Evolutionary conservation across 2,329 filamentous ascomycete genomes (phyloP), one percentile per base, ranked within the genome.

Genomic region (Tympanopsis confertula): DNA sequence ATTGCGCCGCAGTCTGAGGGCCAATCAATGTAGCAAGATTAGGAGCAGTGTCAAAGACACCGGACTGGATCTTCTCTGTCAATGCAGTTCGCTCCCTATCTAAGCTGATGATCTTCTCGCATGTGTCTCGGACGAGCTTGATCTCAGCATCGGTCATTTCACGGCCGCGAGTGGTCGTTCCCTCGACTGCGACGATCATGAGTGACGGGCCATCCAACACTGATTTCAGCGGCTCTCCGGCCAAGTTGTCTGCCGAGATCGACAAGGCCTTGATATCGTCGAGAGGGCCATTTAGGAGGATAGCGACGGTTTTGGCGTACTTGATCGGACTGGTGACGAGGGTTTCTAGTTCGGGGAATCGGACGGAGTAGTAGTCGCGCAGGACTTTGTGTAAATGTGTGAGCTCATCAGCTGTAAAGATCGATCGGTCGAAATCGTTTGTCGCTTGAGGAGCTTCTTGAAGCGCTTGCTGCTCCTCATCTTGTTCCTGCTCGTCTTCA

Each of bases 111-210:
- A 86, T 82, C 76, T 93, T 91, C 45, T 87, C 77, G 59, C 88
- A 95, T 5, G 87, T 89, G 38, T 74, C 70, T 19, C 82, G 63
- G 15, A 95, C 80, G 19, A 74, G 70, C 36, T 79, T 68, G 4
- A 96, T 68, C 56, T 94, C 86, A 4, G 75, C 65, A n/a, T 78
- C 67, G 3, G 72, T 74, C 59, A 98, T 77, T 36, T 86, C 75
- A 20, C 77, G 76, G 4, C 89, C 89, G 48, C 85, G 80, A 12
- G 87, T 91, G 2, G 84, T 91, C 4, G 88, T 94, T 20, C 87
- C 89, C 62, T 96, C 91, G 10, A 96, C 82, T 1, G 86, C 89
- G 37, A 98, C 88, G 43, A 93, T 86, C 88, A 98, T 95, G 50
- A 96, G 65, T 0, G 86, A 85, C 1, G 91, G 86, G 0, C 86